Conservation (phyloP, 768 basidiomycete genomes). For the Amanita exitialis region DNA sequence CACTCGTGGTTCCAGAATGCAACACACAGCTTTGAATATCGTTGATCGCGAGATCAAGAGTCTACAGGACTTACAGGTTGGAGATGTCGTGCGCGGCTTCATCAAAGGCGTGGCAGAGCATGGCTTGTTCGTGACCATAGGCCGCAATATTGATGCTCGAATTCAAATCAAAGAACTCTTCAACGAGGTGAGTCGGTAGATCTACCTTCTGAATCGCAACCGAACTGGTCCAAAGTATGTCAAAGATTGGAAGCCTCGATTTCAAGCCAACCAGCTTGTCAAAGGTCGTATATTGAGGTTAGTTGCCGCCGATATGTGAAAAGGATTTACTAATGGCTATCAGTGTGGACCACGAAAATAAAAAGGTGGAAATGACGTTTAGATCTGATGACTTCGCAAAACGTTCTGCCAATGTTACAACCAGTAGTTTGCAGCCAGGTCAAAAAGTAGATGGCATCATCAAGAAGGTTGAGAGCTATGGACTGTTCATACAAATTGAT, state of each 20-base stretch:
- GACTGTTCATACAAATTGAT: conserved; percentile 88
- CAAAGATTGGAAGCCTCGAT: conserved; percentile 90
- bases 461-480: conserved; percentile 79
- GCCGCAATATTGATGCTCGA: conserved; percentile 76
- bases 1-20: conserved; percentile 62
- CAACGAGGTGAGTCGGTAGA: conserved; percentile 50
- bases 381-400: conserved; percentile 50
- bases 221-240: conserved; percentile 48
- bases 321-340: background rate
- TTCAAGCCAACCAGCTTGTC: conserved; percentile 73
- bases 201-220: background rate
- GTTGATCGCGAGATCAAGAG: conserved; percentile 61
- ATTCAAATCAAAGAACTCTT: conserved; percentile 92
- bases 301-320: conserved; percentile 6
- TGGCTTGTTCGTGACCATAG: conserved; percentile 84
- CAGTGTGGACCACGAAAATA: conserved; percentile 62
- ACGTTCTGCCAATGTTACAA: conserved; percentile 23
- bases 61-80: conserved; percentile 55
- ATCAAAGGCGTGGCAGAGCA: conserved; percentile 81
- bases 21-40: conserved; percentile 36
- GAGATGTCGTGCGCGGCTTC: conserved; percentile 77
- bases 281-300: conserved; percentile 79
- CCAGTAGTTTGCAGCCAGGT: conserved; percentile 59
- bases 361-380: conserved; percentile 88
- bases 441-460: conserved; percentile 75